Evolutionary conservation across 768 basidiomycete genomes (phyloP).

Genomic region (Zangia roseola): DNA sequence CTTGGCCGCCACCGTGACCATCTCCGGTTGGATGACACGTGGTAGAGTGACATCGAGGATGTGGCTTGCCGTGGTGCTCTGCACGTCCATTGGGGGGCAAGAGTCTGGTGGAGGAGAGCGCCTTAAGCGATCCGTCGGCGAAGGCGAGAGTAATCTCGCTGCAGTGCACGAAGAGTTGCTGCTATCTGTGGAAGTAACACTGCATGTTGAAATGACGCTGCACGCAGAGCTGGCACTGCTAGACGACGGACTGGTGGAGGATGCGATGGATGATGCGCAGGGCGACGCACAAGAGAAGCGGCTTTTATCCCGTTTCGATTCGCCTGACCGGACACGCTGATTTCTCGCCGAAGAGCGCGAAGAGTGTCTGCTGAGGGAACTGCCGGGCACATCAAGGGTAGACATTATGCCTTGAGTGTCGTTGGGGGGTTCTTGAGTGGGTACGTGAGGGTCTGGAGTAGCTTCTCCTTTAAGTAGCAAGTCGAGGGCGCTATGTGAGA

Average conservation of each 20-base stretch:
- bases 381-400: constrained; percentile 23
- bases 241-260: constrained; percentile 22
- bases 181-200: constrained; percentile 12
- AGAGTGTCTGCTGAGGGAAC: constrained; percentile 28
- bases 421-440: constrained; percentile 17
- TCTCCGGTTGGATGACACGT: constrained; percentile 49
- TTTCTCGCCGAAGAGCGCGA: constrained; percentile 30
- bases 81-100: constrained; percentile 45
- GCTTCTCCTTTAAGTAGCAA: constrained; percentile 32
- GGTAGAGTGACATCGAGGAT: constrained; percentile 51
- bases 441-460: constrained; percentile 16
- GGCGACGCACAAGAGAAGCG: constrained; percentile 30
- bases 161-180: constrained; percentile 15
- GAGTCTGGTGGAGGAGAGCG: constrained; percentile 33
- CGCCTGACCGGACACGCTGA: constrained; percentile 23
- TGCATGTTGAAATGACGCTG: constrained; percentile 25
- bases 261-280: constrained; percentile 27
- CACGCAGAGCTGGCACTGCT: constrained; percentile 25
- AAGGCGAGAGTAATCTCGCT: constrained; percentile 19
- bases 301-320: constrained; percentile 29
- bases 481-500: constrained; percentile 31
- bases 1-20: constrained; percentile 63
- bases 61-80: constrained; percentile 40
- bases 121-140: constrained; percentile 30
- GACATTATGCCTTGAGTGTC: constrained; percentile 24